Percentiles rank a stretch among this genome's conserved stretches.
Conservation (phyloP, 345 rosid genomes). For the Gossypium turneri region DNA sequence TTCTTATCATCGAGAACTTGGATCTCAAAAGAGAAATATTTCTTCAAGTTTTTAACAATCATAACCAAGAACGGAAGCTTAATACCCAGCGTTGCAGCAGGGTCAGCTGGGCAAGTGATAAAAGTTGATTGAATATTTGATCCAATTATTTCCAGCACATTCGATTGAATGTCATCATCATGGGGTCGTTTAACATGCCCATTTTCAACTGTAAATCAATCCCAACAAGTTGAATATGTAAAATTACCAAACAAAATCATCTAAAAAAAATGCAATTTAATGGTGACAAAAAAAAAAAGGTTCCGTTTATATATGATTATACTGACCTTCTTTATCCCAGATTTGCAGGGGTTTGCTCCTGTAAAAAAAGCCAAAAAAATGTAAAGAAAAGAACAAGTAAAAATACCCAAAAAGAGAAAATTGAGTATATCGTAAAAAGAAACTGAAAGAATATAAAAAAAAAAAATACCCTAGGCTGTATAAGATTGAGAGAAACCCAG, state of each 20-base stretch:
- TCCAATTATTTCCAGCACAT: slow-evolving; percentile 86
- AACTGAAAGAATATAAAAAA: neutral
- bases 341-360: slow-evolving; percentile 83
- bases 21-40: slow-evolving; percentile 92
- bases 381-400: neutral
- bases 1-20: slow-evolving; percentile 97
- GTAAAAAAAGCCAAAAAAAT: slow-evolving; percentile 4
- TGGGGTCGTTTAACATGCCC: slow-evolving; percentile 85
- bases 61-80: slow-evolving; percentile 91
- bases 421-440: neutral
- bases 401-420: neutral
- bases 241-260: neutral
- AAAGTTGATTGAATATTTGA: slow-evolving; percentile 82
- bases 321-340: slow-evolving; percentile 80
- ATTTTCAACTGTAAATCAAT: slow-evolving; percentile 52
- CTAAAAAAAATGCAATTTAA: neutral
- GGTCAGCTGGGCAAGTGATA: slow-evolving; percentile 92
- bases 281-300: neutral
- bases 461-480: slow-evolving; percentile 70
- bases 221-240: neutral
- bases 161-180: slow-evolving; percentile 86
- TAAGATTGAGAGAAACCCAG: slow-evolving; percentile 75
- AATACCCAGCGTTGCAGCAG: slow-evolving; percentile 89
- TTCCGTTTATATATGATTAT: neutral
- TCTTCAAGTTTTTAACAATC: slow-evolving; percentile 86